A percentile compares a stretch with the other conserved stretches of the same genome.
phyloP scores from a whole-genome alignment of 2,329 filamentous ascomycete species.

The Cadophora gregata region DNA sequence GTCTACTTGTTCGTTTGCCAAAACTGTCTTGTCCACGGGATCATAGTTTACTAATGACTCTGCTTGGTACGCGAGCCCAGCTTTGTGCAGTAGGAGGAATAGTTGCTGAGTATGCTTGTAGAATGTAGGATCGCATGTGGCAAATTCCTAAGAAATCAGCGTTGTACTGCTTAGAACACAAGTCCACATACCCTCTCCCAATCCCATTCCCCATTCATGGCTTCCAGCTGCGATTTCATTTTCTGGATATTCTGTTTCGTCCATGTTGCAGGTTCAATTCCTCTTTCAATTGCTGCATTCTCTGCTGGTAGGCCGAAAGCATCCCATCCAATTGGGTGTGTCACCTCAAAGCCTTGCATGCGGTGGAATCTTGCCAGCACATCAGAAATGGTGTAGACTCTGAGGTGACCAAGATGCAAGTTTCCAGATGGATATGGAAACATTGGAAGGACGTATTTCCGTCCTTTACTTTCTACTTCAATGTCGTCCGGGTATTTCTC shows the following conservation, averaged over 20 bases:
- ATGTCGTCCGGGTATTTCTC: neutral
- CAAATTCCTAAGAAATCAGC: conserved; percentile 67
- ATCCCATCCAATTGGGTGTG: conserved; percentile 96
- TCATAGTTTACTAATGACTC: conserved; percentile 90
- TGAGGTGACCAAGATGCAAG: conserved; percentile 84
- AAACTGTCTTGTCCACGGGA: conserved; percentile 84
- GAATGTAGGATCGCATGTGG: conserved; percentile 83
- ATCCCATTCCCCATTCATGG: conserved; percentile 83
- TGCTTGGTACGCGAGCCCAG: conserved; percentile 80
- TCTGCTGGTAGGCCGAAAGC: conserved; percentile 90
- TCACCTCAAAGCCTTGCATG: conserved; percentile 75
- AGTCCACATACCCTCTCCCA: conserved; percentile 73
- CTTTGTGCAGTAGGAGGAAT: conserved; percentile 77
- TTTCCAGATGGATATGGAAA: conserved; percentile 91
- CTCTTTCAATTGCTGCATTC: conserved; percentile 86
- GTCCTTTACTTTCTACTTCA: conserved; percentile 22
- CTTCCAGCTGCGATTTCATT: conserved; percentile 82
- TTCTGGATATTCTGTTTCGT: conserved; percentile 79
- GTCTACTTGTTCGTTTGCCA: conserved; percentile 95
- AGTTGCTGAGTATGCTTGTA: conserved; percentile 90
- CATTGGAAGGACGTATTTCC: conserved; percentile 83
- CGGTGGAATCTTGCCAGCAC: conserved; percentile 78
- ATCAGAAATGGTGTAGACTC: conserved; percentile 91
- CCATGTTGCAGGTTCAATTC: conserved; percentile 79
- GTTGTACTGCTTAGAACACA: neutral